Base-by-base conservation (phyloP, 2,329 filamentous ascomycete genomes). In the Alternaria infectoria region DNA sequence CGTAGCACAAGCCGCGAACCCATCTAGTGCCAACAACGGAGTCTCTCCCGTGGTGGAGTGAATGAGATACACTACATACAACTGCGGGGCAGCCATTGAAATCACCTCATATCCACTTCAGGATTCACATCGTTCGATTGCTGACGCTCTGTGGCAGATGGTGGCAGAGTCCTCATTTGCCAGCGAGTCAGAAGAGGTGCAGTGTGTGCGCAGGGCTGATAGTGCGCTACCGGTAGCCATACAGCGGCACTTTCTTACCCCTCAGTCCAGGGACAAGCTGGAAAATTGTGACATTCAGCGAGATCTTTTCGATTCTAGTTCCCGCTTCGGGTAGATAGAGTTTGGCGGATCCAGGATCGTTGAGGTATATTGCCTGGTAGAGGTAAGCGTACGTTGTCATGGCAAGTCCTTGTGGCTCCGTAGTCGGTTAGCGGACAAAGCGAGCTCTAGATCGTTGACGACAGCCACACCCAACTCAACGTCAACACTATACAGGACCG, bases 241-340 rank as follows among this genome's bases (percentile, higher is more conserved):
- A 49, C 58, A 52, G 56, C 28, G 45, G 26, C 26, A 40, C 28
- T 46, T 47, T 46, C 11, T n/a, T 44, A 32, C 52, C 40, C 28
- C 44, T 50, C 36, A 60, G 36, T 19, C n/a, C 54, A 64, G 47
- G 52, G 26, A 57, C 59, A 46, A 12, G 58, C 43, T 52, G 40
- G 13, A 54, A 59, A 62, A 49, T 51, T 55, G 65, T 73, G 70
- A 73, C 68, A 67, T 70, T 58, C 64, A 62, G 59, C 65, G 59
- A 73, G 72, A 77, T 76, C 68, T 71, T 52, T 70, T 67, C 68
- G 70, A 73, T 76, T 61, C 69, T 77, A 78, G 75, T 58, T 75
- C 73, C 75, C 75, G 74, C 64, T 61, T 73, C 69, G 69, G 70
- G 50, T 73, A 77, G 74, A 75, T 76, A 72, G 58, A 74, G 70